Conservation (phyloP, 2,329 filamentous ascomycete species). For the Beauveria rudraprayagi region DNA sequence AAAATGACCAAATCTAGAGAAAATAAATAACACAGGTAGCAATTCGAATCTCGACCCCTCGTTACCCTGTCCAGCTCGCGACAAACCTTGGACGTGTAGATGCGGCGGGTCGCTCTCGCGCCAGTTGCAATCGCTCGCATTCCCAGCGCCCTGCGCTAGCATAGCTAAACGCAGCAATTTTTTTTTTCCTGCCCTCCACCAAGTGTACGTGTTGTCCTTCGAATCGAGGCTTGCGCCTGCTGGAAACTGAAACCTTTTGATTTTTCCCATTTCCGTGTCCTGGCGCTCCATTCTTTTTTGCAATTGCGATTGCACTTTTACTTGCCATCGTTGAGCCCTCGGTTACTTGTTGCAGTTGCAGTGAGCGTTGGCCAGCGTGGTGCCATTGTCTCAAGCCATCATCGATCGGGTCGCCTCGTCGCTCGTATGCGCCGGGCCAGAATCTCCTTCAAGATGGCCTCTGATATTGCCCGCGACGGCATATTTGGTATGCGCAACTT, state of each 20-base stretch:
- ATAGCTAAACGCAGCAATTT: neutral
- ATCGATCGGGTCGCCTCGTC: neutral
- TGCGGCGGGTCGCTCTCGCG: neutral
- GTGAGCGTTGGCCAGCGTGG: neutral
- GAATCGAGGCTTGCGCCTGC: neutral
- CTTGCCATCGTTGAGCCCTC: neutral
- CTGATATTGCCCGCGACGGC: constrained; percentile 45
- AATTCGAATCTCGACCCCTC: too few relatives aligned
- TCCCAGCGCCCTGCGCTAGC: neutral
- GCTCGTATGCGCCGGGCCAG: constrained; percentile 23
- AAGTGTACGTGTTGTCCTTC: neutral
- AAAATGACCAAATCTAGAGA: too few relatives aligned
- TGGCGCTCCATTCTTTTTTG: neutral
- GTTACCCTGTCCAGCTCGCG: neutral
- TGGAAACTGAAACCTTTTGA: neutral
- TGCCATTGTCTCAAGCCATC: neutral
- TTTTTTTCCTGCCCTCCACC: neutral
- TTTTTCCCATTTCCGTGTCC: neutral
- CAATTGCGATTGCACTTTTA: neutral
- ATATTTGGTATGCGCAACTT: constrained; percentile 42
- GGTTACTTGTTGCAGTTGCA: neutral
- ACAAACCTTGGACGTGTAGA: neutral
- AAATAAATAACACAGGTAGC: too few relatives aligned
- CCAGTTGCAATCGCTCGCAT: neutral
- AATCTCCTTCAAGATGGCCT: constrained; percentile 42